Evolutionary conservation across 306 rosid species (phyloP), one percentile per base, ranked within the genome.

Genomic region (Arachis stenosperma): DNA sequence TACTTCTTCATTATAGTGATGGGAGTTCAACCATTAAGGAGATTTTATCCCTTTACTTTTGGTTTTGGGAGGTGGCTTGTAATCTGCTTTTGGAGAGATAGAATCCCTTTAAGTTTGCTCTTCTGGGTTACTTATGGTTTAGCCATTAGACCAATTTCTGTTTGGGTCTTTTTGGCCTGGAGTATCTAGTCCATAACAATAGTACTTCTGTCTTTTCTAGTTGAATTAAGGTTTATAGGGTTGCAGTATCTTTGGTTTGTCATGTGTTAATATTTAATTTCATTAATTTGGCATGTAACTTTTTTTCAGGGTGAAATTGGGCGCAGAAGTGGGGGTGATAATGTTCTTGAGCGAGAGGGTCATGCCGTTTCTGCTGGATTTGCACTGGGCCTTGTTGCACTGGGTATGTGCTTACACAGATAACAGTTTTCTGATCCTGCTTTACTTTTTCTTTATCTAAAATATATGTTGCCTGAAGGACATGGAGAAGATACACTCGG

Each of bases 301-400:
- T 74, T 2, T 2, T 61, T 76, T 69, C 81, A 93, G 98, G 89
- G 88, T 79, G 98, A 93, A 84, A 86, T 93, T 79, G 98, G 97
- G 70, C 90, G 91, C 64, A 81, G 98, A 74, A 91, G 97, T 80
- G 96, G 96, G 29, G 98, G 98, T 67, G 98, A 93, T 81, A 93
- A 88, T 83, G 98, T 91, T 74, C 97, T 91, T 60, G 98, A 93
- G 86, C 85, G 98, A 82, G 98, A 93, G 85, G 98, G 98, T 75
- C 90, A 90, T 82, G 90, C 98, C 84, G 97, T 93, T 78, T 91
- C 97, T 50, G 98, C 98, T 8, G 98, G 98, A 81, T 93, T 93
- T 85, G 89, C 98, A 4, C 69, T 93, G 74, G 96, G 98, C 64
- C 98, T 93, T 82, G 91, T 93, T 88, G 96, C 90, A 61, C 79